These are phyloP conservation scores for Solanum ahanhuiri DNA, from an alignment of 257 asterid species.

Conservation along the genomic window DNA sequence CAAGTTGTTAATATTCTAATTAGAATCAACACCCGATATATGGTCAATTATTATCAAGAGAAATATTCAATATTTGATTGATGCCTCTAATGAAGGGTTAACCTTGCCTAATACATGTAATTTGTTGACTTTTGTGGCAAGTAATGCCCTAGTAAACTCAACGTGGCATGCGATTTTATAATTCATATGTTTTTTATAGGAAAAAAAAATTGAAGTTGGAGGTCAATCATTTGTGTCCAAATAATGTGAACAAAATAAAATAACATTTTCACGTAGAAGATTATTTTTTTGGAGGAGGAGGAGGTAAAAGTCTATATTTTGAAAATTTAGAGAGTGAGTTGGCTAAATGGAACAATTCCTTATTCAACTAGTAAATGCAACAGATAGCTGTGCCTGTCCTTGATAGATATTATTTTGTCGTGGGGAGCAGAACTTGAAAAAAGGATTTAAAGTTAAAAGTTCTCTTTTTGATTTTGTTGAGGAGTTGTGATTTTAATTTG, in stretches of 20 bases:
- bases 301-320: not conserved
- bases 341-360: not conserved
- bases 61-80: not conserved
- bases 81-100: not conserved
- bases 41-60: not conserved
- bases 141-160: not conserved
- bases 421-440: not conserved
- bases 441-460: not conserved
- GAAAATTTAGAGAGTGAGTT: not conserved
- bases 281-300: too few relatives aligned
- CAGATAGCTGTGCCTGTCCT: not conserved
- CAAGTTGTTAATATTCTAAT: not conserved
- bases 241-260: not conserved
- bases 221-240: not conserved
- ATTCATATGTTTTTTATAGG: not conserved
- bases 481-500: not conserved
- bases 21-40: not conserved
- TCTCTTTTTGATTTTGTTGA: not conserved
- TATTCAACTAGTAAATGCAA: not conserved
- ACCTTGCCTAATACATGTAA: not conserved
- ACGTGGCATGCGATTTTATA: not conserved
- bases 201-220: not conserved
- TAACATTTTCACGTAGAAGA: not conserved
- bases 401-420: not conserved
- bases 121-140: not conserved